Percentiles rank a stretch among this genome's conserved stretches.
Evolutionary conservation across 768 basidiomycete genomes (phyloP).

Genomic region (Amanita thiersii): DNA sequence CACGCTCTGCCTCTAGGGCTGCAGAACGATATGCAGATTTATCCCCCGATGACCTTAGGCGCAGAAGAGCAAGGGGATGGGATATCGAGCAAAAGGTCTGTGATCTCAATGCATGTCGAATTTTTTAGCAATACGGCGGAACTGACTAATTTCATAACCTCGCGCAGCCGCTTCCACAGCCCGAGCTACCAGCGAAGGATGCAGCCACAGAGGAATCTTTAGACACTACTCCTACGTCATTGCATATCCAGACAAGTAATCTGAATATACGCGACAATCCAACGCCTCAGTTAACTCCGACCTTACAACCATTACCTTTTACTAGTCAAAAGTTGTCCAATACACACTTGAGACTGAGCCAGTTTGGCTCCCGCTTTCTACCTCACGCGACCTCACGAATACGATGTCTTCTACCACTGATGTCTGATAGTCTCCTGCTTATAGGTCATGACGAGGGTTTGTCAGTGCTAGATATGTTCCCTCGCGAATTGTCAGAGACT

Average conservation of each 20-base stretch:
- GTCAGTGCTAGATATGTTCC: constrained; percentile 78
- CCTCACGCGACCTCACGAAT: constrained; percentile 74
- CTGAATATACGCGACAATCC: constrained; percentile 22
- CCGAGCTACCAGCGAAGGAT: not conserved
- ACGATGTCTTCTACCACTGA: constrained; percentile 64
- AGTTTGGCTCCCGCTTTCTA: constrained; percentile 81
- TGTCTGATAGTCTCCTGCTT: constrained; percentile 57
- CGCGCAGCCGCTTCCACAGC: constrained; percentile 11
- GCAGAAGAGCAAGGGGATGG: constrained; percentile 66
- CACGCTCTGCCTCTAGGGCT: constrained; percentile 58
- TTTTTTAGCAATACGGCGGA: not conserved
- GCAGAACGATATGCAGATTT: constrained; percentile 74
- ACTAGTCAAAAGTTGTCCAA: constrained; percentile 46
- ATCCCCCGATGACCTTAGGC: constrained; percentile 45
- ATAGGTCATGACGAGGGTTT: constrained; percentile 77
- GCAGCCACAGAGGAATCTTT: too few species aligned
- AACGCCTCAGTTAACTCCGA: constrained; percentile 19
- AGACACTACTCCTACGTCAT: constrained; percentile 13
- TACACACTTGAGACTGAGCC: constrained; percentile 58
- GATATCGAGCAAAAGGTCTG: constrained; percentile 34
- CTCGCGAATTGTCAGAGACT: constrained; percentile 56
- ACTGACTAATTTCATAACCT: not conserved
- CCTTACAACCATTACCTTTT: constrained; percentile 32
- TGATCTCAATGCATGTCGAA: not conserved
- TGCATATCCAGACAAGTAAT: constrained; percentile 40